phyloP scores from a whole-genome alignment of 306 rosid genomes.

The Amphicarpaea edgeworthii region DNA sequence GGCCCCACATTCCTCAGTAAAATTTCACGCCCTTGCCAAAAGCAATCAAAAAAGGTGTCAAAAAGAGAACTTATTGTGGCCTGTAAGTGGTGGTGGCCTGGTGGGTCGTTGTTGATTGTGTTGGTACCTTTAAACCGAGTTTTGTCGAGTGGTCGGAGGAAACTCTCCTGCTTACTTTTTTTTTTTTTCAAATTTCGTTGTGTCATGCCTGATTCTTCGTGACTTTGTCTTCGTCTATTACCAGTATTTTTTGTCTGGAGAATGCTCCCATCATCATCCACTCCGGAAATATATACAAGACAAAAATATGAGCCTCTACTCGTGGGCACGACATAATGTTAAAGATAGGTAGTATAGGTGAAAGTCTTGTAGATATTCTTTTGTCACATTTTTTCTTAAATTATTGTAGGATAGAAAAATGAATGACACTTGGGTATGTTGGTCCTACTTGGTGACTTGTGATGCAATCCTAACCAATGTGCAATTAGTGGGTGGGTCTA shows the following conservation, averaged over 20 bases:
- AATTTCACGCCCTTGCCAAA: slow-evolving; percentile 75
- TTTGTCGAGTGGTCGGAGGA: slow-evolving; percentile 82
- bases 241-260: slow-evolving; percentile 43
- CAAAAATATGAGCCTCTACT: slow-evolving; percentile 50
- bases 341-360: slow-evolving; percentile 36
- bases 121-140: slow-evolving; percentile 59
- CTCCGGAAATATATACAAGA: slow-evolving; percentile 42
- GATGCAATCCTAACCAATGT: slow-evolving; percentile 46
- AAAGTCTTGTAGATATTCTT: slow-evolving; percentile 26
- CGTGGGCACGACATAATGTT: slow-evolving; percentile 43
- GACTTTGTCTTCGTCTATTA: slow-evolving; percentile 58
- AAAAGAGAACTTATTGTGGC: slow-evolving; percentile 57
- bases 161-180: slow-evolving; percentile 50
- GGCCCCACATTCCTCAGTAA: slow-evolving; percentile 60
- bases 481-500: slow-evolving; percentile 38
- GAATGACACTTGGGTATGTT: slow-evolving; percentile 30
- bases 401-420: slow-evolving; percentile 45
- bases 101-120: slow-evolving; percentile 75
- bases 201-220: slow-evolving; percentile 72
- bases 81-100: slow-evolving; percentile 72
- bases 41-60: slow-evolving; percentile 59
- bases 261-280: slow-evolving; percentile 42
- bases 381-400: slow-evolving; percentile 4
- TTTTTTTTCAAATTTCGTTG: slow-evolving; percentile 48
- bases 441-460: slow-evolving; percentile 47